Percentiles rank a stretch among this genome's conserved stretches.
phyloP scores from a whole-genome alignment of 768 basidiomycete species.

The Coprinopsis sp. region DNA sequence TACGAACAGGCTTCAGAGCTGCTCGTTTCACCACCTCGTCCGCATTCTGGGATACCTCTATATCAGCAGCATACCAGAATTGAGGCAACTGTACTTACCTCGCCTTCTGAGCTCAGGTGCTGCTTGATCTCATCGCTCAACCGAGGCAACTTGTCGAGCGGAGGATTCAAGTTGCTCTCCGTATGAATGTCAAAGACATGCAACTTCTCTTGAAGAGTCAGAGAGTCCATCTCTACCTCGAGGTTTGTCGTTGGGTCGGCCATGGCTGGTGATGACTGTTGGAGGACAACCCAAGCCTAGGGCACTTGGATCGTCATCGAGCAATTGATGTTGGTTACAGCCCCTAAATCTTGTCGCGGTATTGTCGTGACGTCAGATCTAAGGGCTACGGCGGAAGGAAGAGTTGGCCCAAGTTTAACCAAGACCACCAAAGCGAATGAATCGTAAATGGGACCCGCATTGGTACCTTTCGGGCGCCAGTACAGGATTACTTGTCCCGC shows the following conservation, averaged over 20 bases:
- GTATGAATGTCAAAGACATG: slow-evolving; percentile 29
- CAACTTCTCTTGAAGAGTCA: slow-evolving; percentile 6
- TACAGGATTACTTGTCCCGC: too few relatives aligned
- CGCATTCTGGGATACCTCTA: slow-evolving; percentile 19
- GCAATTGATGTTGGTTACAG: too few relatives aligned
- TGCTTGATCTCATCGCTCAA: slow-evolving; percentile 35
- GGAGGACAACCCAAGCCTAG: too few relatives aligned
- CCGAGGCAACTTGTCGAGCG: slow-evolving; percentile 20
- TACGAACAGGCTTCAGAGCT: slow-evolving; percentile 27
- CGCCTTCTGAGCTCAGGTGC: slow-evolving; percentile 26
- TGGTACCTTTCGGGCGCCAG: too few relatives aligned
- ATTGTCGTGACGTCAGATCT: too few relatives aligned
- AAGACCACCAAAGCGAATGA: too few relatives aligned
- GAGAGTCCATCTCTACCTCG: slow-evolving; percentile 3
- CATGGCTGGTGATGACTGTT: too few relatives aligned
- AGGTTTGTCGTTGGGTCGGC: background rate
- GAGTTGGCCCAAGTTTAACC: too few relatives aligned
- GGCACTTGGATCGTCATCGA: too few relatives aligned
- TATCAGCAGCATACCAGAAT: background rate
- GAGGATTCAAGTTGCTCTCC: slow-evolving; percentile 25
- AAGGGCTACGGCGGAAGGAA: too few relatives aligned
- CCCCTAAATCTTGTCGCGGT: too few relatives aligned
- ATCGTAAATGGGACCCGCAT: too few relatives aligned
- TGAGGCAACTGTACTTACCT: slow-evolving; percentile 21
- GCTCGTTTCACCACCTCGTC: slow-evolving; percentile 35